phyloP scores from a whole-genome alignment of 164 flowering plant species.

The Tetracentron sinense region DNA sequence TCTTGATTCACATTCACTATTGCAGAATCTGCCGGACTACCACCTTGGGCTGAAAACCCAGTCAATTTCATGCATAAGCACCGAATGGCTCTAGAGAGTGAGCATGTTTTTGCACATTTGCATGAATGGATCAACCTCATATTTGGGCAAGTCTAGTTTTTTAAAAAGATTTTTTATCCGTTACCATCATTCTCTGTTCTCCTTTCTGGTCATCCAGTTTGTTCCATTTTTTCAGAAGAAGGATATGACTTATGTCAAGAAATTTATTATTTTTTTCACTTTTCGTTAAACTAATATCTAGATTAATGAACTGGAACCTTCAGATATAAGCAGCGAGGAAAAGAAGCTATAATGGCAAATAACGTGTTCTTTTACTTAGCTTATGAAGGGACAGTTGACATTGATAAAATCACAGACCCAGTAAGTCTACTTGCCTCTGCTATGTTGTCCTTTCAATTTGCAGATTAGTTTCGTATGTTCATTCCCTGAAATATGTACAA shows the following conservation, averaged over 20 bases:
- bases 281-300: too few relatives aligned
- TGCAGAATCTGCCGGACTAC: slow-evolving; percentile 81
- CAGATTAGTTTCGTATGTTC: slow-evolving; percentile 10
- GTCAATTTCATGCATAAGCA: slow-evolving; percentile 93
- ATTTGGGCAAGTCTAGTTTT: slow-evolving; percentile 67
- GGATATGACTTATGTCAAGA: too few relatives aligned
- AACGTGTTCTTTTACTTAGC: slow-evolving; percentile 97
- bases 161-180: not conserved
- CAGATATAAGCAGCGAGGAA: slow-evolving; percentile 98
- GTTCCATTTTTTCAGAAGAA: not conserved
- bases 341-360: slow-evolving; percentile 82
- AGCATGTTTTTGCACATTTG: slow-evolving; percentile 91
- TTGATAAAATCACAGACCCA: slow-evolving; percentile 89
- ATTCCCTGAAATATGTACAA: slow-evolving; percentile 35
- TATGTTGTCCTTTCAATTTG: slow-evolving; percentile 6
- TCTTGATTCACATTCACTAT: slow-evolving; percentile 3
- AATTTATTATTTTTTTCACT: slow-evolving; percentile 1
- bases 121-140: slow-evolving; percentile 98
- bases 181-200: slow-evolving; percentile 2
- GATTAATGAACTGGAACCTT: slow-evolving; percentile 13
- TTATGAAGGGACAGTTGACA: slow-evolving; percentile 94
- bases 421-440: slow-evolving; percentile 40
- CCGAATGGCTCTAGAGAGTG: slow-evolving; percentile 96
- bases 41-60: slow-evolving; percentile 90
- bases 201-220: not conserved